Evolutionary conservation across 2,329 filamentous ascomycete genomes (phyloP).

Genomic region (Pestalotiopsis sp.): DNA sequence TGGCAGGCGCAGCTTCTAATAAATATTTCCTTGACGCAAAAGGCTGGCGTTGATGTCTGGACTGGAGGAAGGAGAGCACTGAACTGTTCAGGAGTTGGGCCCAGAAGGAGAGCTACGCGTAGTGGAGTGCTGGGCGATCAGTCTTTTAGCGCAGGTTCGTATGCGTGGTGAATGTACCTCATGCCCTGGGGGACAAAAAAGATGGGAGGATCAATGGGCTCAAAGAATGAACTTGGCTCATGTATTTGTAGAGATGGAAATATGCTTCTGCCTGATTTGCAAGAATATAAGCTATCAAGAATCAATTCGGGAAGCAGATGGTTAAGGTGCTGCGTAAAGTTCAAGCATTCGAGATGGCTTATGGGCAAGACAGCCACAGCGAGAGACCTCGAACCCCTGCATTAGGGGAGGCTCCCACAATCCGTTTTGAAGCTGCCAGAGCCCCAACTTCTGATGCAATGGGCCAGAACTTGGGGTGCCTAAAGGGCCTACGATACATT

Average conservation of each 20-base stretch:
- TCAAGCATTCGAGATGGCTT: not conserved
- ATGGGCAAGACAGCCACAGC: not conserved
- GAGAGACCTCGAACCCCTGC: not conserved
- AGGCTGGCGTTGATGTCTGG: conserved; percentile 2
- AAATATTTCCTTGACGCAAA: not conserved
- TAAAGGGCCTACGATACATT: not conserved
- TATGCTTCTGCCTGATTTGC: conserved; percentile 1
- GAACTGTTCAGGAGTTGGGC: not conserved
- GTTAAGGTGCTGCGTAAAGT: not conserved
- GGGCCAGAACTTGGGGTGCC: not conserved
- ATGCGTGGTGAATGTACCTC: not conserved
- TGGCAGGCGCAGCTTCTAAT: conserved; percentile 14
- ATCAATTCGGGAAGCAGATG: not conserved
- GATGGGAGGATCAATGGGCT: not conserved
- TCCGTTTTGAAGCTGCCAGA: not conserved
- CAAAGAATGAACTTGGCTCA: not conserved
- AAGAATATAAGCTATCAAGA: not conserved
- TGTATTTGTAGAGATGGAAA: not conserved
- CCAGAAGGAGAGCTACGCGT: not conserved
- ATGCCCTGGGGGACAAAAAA: not conserved
- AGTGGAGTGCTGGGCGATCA: not conserved
- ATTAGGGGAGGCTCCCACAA: conserved; percentile 3
- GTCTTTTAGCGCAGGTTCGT: not conserved
- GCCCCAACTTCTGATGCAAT: not conserved
- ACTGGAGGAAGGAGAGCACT: not conserved